A percentile compares a stretch with the other conserved stretches of the same genome.
Conservation (phyloP, 805 yeast genomes). For the Metschnikowia chrysomelidarum region DNA sequence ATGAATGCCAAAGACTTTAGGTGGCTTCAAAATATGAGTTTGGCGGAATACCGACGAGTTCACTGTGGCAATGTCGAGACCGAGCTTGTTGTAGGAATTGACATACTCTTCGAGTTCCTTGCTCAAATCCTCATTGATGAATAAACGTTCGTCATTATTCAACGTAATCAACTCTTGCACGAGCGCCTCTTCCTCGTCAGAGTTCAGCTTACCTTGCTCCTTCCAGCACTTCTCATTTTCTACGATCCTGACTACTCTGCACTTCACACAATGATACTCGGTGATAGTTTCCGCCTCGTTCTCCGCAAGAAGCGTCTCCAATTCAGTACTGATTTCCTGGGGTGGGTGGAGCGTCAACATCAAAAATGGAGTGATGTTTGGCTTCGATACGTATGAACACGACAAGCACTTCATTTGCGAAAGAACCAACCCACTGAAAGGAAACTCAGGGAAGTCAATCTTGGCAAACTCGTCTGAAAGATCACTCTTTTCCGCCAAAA, state of each 20-base stretch:
- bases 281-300: slow-evolving; percentile 68
- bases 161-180: slow-evolving; percentile 36
- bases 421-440: slow-evolving; percentile 66
- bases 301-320: slow-evolving; percentile 54
- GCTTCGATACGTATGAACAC: slow-evolving; percentile 63
- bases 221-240: slow-evolving; percentile 28
- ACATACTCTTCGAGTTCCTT: slow-evolving; percentile 48
- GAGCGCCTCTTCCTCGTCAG: slow-evolving; percentile 27
- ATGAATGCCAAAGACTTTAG: slow-evolving; percentile 75
- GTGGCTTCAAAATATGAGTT: slow-evolving; percentile 60
- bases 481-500: slow-evolving; percentile 2
- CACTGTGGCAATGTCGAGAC: slow-evolving; percentile 44
- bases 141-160: slow-evolving; percentile 34
- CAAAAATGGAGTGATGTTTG: slow-evolving; percentile 57
- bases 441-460: slow-evolving; percentile 56
- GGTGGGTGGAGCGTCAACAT: slow-evolving; percentile 80
- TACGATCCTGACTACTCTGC: slow-evolving; percentile 46
- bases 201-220: slow-evolving; percentile 18
- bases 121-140: slow-evolving; percentile 67
- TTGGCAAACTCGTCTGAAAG: slow-evolving; percentile 9
- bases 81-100: slow-evolving; percentile 42
- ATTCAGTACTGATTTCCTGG: slow-evolving; percentile 40
- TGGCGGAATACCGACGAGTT: slow-evolving; percentile 68
- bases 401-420: slow-evolving; percentile 68
- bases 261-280: slow-evolving; percentile 75